Evolutionary conservation across 2,329 filamentous ascomycete genomes (phyloP).

Genomic region (Metarhizium sp.): DNA sequence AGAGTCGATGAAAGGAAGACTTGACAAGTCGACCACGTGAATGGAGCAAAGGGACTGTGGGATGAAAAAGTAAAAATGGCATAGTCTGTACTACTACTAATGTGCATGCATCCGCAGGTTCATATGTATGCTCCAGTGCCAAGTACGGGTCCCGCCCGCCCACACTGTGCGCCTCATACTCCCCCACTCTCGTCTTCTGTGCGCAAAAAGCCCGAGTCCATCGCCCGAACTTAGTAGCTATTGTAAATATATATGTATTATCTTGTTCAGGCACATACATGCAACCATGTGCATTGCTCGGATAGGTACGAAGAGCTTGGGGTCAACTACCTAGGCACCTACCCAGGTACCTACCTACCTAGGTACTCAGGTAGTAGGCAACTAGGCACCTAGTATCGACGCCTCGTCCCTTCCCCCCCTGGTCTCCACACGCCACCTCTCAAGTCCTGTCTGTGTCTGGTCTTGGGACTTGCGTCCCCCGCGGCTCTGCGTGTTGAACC

Average conservation of each 20-base stretch:
- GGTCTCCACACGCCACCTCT: neutral
- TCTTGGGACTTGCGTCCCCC: neutral
- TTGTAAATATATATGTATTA: too few relatives aligned
- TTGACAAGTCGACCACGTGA: neutral
- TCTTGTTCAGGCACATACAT: too few relatives aligned
- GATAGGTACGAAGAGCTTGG: too few relatives aligned
- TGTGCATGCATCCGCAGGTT: too few relatives aligned
- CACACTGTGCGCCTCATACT: neutral
- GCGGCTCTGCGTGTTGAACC: neutral
- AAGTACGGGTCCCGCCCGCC: neutral
- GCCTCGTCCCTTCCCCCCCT: neutral
- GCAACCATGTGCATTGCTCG: too few relatives aligned
- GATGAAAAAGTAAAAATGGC: neutral
- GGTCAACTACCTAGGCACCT: too few relatives aligned
- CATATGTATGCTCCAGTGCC: too few relatives aligned
- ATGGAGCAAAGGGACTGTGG: neutral
- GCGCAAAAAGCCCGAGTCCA: too few relatives aligned
- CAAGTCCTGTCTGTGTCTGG: neutral
- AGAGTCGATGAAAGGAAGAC: neutral
- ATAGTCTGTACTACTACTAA: neutral
- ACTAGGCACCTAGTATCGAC: too few relatives aligned
- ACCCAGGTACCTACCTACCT: too few relatives aligned
- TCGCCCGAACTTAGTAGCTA: too few relatives aligned
- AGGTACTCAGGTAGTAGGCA: too few relatives aligned
- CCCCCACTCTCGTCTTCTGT: neutral